phyloP scores from a whole-genome alignment of 2,329 filamentous ascomycete species.

The Verticillium tricorpus region DNA sequence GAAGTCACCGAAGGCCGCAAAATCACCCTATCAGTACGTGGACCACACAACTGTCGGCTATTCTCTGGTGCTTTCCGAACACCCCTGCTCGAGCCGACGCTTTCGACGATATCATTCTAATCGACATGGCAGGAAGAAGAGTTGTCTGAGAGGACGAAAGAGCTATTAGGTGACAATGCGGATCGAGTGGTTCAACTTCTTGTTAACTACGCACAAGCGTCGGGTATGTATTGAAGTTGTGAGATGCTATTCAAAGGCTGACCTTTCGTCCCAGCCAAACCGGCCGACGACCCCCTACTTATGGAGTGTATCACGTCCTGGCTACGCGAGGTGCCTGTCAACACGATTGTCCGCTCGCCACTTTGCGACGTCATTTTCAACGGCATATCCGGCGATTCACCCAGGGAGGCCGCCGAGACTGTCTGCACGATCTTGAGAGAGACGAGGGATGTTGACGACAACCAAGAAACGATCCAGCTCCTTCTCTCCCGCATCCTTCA shows the following conservation, averaged over 20 bases:
- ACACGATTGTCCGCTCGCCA: conserved; percentile 78
- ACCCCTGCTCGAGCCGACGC: conserved; percentile 28
- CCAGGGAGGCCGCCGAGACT: conserved; percentile 86
- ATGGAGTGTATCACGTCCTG: conserved; percentile 96
- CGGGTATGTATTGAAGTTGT: conserved; percentile 52
- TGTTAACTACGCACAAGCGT: conserved; percentile 87
- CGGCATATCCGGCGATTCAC: conserved; percentile 68
- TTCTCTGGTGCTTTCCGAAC: conserved; percentile 25
- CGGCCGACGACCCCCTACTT: conserved; percentile 81
- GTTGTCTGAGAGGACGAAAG: conserved; percentile 76
- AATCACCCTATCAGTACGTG: conserved; percentile 97
- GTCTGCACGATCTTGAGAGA: conserved; percentile 88
- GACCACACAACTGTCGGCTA: conserved; percentile 51
- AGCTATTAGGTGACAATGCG: conserved; percentile 87
- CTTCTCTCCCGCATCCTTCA: conserved; percentile 78
- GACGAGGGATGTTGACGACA: conserved; percentile 90
- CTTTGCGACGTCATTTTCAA: conserved; percentile 77
- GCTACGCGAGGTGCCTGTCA: conserved; percentile 86
- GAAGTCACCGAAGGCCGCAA: conserved; percentile 99
- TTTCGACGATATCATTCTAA: conserved; percentile 39
- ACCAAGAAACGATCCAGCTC: conserved; percentile 71
- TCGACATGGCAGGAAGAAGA: conserved; percentile 82
- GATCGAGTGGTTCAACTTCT: conserved; percentile 81
- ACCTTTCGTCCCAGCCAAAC: conserved; percentile 51
- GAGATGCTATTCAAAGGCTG: not conserved